Percentiles rank a stretch among this genome's conserved stretches.
Conservation (phyloP, 768 basidiomycete species). For the Suillus placidus region DNA sequence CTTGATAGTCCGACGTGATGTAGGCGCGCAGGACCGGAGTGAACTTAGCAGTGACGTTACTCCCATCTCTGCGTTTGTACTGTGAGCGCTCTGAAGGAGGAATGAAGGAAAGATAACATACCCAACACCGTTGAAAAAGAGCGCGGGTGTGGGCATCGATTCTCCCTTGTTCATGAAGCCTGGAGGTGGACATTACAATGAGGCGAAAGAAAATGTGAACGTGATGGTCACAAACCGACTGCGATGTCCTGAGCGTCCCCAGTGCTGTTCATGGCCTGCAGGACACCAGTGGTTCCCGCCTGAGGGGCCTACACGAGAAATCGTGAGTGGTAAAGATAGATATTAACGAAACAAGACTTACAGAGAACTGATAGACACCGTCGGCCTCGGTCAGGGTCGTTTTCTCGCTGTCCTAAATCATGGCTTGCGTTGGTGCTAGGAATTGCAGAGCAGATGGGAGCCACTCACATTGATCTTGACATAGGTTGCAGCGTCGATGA, state of each 20-base stretch:
- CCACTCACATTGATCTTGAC: background rate
- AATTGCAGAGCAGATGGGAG: too few relatives aligned
- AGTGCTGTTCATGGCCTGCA: background rate
- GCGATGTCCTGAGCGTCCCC: background rate
- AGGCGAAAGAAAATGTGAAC: background rate
- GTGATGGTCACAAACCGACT: background rate
- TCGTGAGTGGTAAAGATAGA: background rate
- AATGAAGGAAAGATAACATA: background rate
- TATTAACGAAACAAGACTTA: background rate
- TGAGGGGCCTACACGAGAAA: background rate
- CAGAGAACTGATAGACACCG: background rate
- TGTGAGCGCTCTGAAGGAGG: background rate
- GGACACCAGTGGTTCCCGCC: background rate
- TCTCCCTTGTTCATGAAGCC: background rate
- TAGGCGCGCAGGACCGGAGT: conserved; percentile 4
- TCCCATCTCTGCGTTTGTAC: background rate
- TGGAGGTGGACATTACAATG: too few relatives aligned
- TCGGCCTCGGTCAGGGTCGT: background rate
- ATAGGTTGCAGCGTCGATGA: background rate
- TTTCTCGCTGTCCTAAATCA: background rate
- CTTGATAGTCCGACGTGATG: conserved; percentile 9
- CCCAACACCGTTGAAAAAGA: conserved; percentile 1
- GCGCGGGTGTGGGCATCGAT: background rate
- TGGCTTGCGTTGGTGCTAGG: background rate
- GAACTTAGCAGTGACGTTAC: background rate